A percentile compares a stretch with the other conserved stretches of the same genome.
phyloP scores from a whole-genome alignment of 345 rosid species.

The Psidium guajava region DNA sequence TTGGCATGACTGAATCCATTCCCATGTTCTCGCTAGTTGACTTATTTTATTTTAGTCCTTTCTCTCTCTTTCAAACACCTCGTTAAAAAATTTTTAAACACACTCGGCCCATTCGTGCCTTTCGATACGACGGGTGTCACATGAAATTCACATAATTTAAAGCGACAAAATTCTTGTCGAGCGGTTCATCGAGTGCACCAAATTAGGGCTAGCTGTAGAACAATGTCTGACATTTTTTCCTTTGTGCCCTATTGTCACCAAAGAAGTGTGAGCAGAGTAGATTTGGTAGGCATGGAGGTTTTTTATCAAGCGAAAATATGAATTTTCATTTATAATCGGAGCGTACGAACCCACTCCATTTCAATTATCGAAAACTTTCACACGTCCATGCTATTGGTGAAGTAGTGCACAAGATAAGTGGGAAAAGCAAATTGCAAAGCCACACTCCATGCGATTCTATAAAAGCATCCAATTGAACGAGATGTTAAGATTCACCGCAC shows the following conservation, averaged over 20 bases:
- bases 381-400: rapidly evolving
- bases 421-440: background rate
- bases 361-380: rapidly evolving
- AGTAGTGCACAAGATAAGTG: background rate
- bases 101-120: background rate
- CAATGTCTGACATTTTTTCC: background rate
- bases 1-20: background rate
- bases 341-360: rapidly evolving
- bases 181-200: background rate
- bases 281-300: background rate
- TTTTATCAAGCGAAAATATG: background rate
- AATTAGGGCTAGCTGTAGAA: background rate
- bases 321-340: too few species aligned
- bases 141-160: background rate
- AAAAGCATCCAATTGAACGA: background rate
- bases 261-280: background rate
- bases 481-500: too few species aligned
- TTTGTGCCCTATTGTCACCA: background rate
- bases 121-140: background rate
- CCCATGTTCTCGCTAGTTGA: background rate
- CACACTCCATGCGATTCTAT: too few species aligned
- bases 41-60: background rate
- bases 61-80: background rate
- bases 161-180: background rate
- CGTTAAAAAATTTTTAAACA: background rate